phyloP scores from a whole-genome alignment of 2,329 filamentous ascomycete genomes.

The Penicillium sp. region DNA sequence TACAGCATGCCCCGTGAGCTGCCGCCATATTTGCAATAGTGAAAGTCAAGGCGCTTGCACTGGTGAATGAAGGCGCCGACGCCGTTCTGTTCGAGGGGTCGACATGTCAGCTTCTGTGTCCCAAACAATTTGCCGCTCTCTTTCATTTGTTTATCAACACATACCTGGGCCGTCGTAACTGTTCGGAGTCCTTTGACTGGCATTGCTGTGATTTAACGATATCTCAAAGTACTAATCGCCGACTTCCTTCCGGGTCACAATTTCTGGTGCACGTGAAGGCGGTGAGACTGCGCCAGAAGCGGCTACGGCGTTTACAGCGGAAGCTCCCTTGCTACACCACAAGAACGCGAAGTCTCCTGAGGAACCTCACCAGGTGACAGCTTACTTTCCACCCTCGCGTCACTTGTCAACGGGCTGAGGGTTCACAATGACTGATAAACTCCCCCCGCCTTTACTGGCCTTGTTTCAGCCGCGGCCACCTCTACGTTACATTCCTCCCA shows the following conservation, averaged over 20 bases:
- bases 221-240: slow-evolving; percentile 5
- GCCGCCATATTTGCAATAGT: slow-evolving; percentile 96
- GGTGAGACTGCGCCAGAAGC: slow-evolving; percentile 17
- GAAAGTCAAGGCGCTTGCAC: slow-evolving; percentile 92
- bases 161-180: slow-evolving; percentile 58
- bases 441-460: slow-evolving; percentile 86
- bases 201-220: slow-evolving; percentile 32
- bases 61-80: slow-evolving; percentile 95
- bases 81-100: slow-evolving; percentile 69
- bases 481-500: slow-evolving; percentile 81
- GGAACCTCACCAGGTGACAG: slow-evolving; percentile 14
- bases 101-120: slow-evolving; percentile 4
- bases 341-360: slow-evolving; percentile 22
- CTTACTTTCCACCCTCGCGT: slow-evolving; percentile 11
- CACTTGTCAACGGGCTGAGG: slow-evolving; percentile 20
- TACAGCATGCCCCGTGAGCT: slow-evolving; percentile 96
- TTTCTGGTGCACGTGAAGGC: slow-evolving; percentile 25
- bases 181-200: slow-evolving; percentile 52
- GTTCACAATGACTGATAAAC: slow-evolving; percentile 84
- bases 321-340: slow-evolving; percentile 17
- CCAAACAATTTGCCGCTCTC: neutral
- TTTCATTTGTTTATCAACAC: slow-evolving; percentile 17
- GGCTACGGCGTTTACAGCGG: slow-evolving; percentile 24
- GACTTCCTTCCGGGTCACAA: slow-evolving; percentile 17
- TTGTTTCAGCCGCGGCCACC: slow-evolving; percentile 94